Conservation (phyloP, 129 eudicot genomes). For the Flaveria bidentis region DNA sequence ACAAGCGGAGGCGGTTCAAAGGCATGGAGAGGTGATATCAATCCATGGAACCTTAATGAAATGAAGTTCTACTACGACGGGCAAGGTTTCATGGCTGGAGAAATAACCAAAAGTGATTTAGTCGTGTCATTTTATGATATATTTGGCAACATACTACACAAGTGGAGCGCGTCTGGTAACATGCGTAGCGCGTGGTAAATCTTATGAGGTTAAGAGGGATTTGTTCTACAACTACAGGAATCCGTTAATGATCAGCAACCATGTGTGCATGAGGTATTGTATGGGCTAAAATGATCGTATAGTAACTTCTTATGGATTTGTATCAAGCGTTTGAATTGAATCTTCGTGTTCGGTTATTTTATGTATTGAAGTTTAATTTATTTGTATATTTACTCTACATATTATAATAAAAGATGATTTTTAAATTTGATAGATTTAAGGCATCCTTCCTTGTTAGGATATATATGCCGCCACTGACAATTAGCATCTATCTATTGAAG, state of each 20-base stretch:
- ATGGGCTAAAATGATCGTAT: slow-evolving; percentile 2
- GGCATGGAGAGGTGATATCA: slow-evolving; percentile 69
- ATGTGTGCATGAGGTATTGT: neutral
- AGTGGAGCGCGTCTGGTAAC: slow-evolving; percentile 46
- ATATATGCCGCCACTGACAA: too few relatives aligned
- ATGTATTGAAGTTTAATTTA: neutral
- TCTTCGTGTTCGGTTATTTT: neutral
- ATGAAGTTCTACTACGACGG: slow-evolving; percentile 81
- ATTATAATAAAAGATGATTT: too few relatives aligned
- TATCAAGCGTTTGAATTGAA: neutral
- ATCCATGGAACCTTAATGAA: slow-evolving; percentile 37
- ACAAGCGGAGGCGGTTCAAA: slow-evolving; percentile 92
- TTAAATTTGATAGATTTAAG: too few relatives aligned
- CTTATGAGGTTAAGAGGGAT: neutral
- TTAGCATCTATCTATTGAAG: too few relatives aligned
- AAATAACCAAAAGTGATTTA: slow-evolving; percentile 42
- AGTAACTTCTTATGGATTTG: slow-evolving; percentile 10
- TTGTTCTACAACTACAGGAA: neutral
- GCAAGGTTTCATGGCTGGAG: slow-evolving; percentile 73
- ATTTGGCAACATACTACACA: slow-evolving; percentile 57
- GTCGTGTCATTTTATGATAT: slow-evolving; percentile 51
- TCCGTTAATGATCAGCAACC: neutral
- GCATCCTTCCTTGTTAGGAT: too few relatives aligned
- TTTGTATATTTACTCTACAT: neutral
- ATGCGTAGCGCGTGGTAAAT: neutral